Conservation (phyloP, 148 eudicot genomes). For the Fallopia convolvulus region DNA sequence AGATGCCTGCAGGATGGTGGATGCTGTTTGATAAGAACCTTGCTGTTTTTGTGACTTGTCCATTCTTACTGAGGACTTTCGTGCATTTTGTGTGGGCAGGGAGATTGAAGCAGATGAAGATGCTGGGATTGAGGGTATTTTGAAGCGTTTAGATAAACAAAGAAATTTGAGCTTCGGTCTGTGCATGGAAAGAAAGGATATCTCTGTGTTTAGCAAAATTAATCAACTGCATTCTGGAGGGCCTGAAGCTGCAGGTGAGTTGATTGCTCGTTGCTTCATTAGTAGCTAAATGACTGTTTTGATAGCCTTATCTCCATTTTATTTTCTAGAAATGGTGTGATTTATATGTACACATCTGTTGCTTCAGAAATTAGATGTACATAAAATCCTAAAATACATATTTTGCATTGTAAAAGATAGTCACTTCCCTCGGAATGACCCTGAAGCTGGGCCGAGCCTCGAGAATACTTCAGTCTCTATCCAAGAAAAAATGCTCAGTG, state of each 20-base stretch:
- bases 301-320: not conserved
- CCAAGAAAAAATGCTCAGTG: constrained; percentile 20
- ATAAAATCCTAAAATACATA: constrained; percentile 17
- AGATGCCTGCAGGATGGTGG: constrained; percentile 1
- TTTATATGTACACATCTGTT: not conserved
- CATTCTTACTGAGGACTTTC: not conserved
- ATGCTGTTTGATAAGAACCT: not conserved
- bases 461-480: constrained; percentile 8
- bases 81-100: constrained; percentile 23
- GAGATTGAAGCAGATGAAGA: constrained; percentile 32
- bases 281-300: not conserved
- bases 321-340: not conserved
- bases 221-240: constrained; percentile 10
- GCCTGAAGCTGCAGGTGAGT: constrained; percentile 40
- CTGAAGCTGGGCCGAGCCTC: not conserved
- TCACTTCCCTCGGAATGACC: constrained; percentile 27
- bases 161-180: constrained; percentile 49
- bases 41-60: not conserved
- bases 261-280: constrained; percentile 3
- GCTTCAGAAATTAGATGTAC: not conserved
- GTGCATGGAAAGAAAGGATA: constrained; percentile 22
- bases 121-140: constrained; percentile 62
- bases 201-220: not conserved
- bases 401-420: constrained; percentile 43
- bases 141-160: constrained; percentile 58